A percentile compares a stretch with the other conserved stretches of the same genome.
Evolutionary conservation across 305 asterid genomes (phyloP).

Genomic region (Petunia hybrid): DNA sequence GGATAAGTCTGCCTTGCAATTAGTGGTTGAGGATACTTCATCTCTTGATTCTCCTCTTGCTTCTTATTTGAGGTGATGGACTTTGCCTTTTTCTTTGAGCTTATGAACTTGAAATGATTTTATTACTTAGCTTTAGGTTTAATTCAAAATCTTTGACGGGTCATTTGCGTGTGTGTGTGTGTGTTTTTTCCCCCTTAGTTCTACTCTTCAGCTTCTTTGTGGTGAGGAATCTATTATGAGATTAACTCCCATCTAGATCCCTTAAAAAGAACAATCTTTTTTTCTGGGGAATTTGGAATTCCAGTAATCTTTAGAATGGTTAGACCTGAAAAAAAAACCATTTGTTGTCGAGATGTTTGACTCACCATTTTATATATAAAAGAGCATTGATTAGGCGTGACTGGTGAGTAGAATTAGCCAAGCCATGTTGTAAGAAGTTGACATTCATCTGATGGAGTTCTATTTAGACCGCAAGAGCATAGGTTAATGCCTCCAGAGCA

Average conservation of each 20-base stretch:
- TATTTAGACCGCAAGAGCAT: neutral
- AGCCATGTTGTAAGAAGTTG: neutral
- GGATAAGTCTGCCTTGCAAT: slow-evolving; percentile 16
- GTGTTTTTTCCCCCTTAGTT: no score
- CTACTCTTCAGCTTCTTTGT: slow-evolving; percentile 1
- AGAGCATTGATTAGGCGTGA: neutral
- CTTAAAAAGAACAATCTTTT: neutral
- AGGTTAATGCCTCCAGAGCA: neutral
- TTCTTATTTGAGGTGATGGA: slow-evolving; percentile 22
- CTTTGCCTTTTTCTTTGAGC: neutral
- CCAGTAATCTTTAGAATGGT: neutral
- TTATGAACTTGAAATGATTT: neutral
- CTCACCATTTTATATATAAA: neutral
- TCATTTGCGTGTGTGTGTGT: neutral
- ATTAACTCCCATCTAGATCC: neutral
- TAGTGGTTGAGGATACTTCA: neutral
- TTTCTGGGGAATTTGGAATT: neutral
- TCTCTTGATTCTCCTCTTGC: slow-evolving; percentile 15
- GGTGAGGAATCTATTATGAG: slow-evolving; percentile 7
- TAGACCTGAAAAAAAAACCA: neutral
- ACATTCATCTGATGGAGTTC: neutral
- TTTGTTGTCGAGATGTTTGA: neutral
- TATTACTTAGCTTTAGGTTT: slow-evolving; percentile 16
- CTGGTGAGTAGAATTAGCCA: neutral
- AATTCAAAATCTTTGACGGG: slow-evolving; percentile 8